phyloP scores from a whole-genome alignment of 768 basidiomycete genomes.

The Psilocybe tampanensis region DNA sequence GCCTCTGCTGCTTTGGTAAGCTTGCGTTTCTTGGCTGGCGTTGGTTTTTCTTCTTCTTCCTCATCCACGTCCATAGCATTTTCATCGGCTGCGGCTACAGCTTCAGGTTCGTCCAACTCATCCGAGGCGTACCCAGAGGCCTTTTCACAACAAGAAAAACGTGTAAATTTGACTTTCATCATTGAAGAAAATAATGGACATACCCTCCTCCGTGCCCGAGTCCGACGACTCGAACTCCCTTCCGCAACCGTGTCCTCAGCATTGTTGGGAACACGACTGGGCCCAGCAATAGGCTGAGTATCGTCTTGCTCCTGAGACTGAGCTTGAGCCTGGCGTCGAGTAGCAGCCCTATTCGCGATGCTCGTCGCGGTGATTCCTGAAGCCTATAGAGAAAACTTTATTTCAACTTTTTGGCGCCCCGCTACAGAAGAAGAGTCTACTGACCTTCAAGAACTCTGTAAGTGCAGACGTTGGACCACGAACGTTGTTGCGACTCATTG shows the following conservation, averaged over 20 bases:
- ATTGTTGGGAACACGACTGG: conserved; percentile 34
- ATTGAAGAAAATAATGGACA: conserved; percentile 1
- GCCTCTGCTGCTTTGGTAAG: conserved; percentile 47
- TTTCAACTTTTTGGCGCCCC: no score
- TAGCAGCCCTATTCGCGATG: conserved; percentile 42
- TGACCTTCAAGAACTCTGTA: conserved; percentile 77
- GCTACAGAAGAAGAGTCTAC: no score
- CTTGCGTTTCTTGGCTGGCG: conserved; percentile 60
- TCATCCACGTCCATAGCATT: conserved; percentile 20
- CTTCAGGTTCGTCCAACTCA: conserved; percentile 66
- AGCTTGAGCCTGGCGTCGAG: conserved; percentile 25
- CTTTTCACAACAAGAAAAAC: conserved; percentile 10
- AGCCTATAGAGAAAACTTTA: no score
- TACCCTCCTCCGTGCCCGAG: conserved; percentile 22
- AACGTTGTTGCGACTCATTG: conserved; percentile 52
- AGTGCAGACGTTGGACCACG: conserved; percentile 83
- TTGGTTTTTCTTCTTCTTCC: conserved; percentile 20
- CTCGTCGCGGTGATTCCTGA: conserved; percentile 51
- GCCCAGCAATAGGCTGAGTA: conserved; percentile 46
- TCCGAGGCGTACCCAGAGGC: conserved; percentile 68
- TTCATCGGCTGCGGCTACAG: conserved; percentile 19
- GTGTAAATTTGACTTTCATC: not conserved
- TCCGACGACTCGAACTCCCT: conserved; percentile 14
- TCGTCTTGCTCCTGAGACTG: conserved; percentile 20
- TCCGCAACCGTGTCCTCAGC: not conserved